phyloP scores from a whole-genome alignment of 805 yeast species.

The Priceomyces melissophilus region DNA sequence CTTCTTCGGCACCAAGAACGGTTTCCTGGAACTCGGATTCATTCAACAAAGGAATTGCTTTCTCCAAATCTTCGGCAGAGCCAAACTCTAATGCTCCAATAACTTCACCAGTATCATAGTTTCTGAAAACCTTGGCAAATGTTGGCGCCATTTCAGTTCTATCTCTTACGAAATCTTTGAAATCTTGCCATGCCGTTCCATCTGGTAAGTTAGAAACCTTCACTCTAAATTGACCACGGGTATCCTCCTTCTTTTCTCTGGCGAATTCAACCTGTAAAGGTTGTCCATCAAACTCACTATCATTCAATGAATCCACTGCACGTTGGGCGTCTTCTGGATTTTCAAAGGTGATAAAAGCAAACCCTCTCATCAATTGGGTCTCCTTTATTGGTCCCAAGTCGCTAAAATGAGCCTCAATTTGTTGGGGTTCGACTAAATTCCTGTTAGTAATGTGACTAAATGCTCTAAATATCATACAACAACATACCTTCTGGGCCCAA shows the following conservation, averaged over 20 bases:
- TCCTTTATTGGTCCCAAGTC: conserved; percentile 66
- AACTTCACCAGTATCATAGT: conserved; percentile 43
- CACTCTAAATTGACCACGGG: conserved; percentile 73
- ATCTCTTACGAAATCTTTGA: conserved; percentile 86
- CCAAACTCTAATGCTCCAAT: conserved; percentile 54
- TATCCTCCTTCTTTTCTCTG: conserved; percentile 52
- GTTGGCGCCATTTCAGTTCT: conserved; percentile 62
- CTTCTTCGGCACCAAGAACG: conserved; percentile 73
- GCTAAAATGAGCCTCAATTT: conserved; percentile 65
- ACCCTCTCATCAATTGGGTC: conserved; percentile 73
- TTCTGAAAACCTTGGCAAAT: conserved; percentile 51
- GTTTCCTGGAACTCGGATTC: conserved; percentile 69
- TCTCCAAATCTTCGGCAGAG: conserved; percentile 69
- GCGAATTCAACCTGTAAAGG: conserved; percentile 52
- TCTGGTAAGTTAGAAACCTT: conserved; percentile 69
- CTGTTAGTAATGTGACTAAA: conserved; percentile 15
- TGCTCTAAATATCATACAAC: neutral
- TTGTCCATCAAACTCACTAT: conserved; percentile 48
- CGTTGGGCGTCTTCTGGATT: conserved; percentile 51
- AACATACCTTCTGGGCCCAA: conserved; percentile 49
- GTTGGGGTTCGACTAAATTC: conserved; percentile 42
- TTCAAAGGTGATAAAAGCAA: conserved; percentile 85
- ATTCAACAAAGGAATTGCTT: conserved; percentile 72
- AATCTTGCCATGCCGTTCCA: conserved; percentile 81
- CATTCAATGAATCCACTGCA: conserved; percentile 47